Percentiles rank a stretch among this genome's conserved stretches.
phyloP scores from a whole-genome alignment of 2,329 filamentous ascomycete species.

The Fusarium pseudograminearum region DNA sequence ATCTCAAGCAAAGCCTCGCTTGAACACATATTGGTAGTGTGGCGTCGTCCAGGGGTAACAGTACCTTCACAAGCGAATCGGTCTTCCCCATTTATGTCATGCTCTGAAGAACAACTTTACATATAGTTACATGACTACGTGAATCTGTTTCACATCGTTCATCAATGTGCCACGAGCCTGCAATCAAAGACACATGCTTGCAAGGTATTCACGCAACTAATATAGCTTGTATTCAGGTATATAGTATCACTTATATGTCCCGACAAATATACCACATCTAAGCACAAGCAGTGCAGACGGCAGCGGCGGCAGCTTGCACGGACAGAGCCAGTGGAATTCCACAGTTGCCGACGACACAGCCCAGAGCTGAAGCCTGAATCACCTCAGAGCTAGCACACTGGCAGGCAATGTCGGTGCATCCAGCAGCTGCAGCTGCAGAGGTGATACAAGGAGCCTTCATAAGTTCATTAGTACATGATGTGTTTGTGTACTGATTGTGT shows the following conservation, averaged over 20 bases:
- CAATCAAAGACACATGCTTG: background rate
- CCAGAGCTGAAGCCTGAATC: conserved; percentile 34
- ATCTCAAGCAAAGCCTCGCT: background rate
- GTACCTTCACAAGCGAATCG: background rate
- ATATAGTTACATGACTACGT: rapidly evolving
- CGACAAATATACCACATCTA: background rate
- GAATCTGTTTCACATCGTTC: background rate
- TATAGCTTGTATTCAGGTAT: background rate
- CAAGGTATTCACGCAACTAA: background rate
- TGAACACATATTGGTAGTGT: background rate
- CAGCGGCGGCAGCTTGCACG: conserved; percentile 34
- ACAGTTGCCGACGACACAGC: conserved; percentile 35
- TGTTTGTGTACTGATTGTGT: rapidly evolving
- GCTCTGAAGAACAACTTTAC: background rate
- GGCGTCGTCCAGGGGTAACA: background rate
- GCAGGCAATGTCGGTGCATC: conserved; percentile 34
- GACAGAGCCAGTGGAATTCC: conserved; percentile 22
- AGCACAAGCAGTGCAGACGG: conserved; percentile 39
- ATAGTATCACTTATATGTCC: rapidly evolving
- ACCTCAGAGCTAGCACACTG: conserved; percentile 34
- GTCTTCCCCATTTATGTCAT: background rate
- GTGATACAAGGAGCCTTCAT: conserved; percentile 29
- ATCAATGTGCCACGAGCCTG: background rate
- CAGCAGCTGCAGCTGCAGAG: conserved; percentile 34
- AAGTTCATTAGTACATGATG: background rate